Evolutionary conservation across 2,329 filamentous ascomycete species (phyloP).

Genomic region (Alternaria atra): DNA sequence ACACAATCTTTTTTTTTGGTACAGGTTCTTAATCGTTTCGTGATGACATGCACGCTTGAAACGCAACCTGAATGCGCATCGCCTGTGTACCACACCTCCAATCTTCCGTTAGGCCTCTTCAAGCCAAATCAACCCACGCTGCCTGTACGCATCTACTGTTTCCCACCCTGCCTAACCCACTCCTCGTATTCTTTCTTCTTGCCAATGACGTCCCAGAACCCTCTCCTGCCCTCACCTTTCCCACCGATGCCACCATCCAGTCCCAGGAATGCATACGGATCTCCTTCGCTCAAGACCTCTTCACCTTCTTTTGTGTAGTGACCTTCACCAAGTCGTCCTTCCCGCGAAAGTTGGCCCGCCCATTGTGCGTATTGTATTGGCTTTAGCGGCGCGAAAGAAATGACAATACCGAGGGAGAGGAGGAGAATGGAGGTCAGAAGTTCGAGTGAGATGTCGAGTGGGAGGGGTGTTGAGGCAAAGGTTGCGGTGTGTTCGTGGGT

Average conservation of each 20-base stretch:
- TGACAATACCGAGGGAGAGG: conserved; percentile 84
- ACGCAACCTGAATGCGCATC: neutral
- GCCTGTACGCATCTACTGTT: conserved; percentile 11
- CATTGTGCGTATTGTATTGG: conserved; percentile 86
- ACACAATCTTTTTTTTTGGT: neutral
- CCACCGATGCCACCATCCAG: conserved; percentile 63
- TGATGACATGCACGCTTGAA: neutral
- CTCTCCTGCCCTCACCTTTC: conserved; percentile 73
- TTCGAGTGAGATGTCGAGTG: conserved; percentile 87
- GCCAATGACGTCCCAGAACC: conserved; percentile 88
- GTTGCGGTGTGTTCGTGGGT: conserved; percentile 89
- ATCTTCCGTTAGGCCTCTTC: neutral
- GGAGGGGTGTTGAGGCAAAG: conserved; percentile 67
- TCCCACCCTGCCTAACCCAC: conserved; percentile 59
- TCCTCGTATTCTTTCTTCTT: conserved; percentile 88
- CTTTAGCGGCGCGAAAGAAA: conserved; percentile 78
- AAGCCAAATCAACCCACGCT: neutral
- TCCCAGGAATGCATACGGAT: conserved; percentile 76
- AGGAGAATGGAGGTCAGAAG: conserved; percentile 80
- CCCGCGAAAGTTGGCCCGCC: conserved; percentile 83
- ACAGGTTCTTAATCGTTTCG: neutral
- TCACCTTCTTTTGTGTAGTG: conserved; percentile 70
- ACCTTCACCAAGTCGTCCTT: conserved; percentile 70
- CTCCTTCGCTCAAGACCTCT: conserved; percentile 71
- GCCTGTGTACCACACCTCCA: neutral